Evolutionary conservation across 2,329 filamentous ascomycete species (phyloP).

Genomic region (Alternaria metachromatica): DNA sequence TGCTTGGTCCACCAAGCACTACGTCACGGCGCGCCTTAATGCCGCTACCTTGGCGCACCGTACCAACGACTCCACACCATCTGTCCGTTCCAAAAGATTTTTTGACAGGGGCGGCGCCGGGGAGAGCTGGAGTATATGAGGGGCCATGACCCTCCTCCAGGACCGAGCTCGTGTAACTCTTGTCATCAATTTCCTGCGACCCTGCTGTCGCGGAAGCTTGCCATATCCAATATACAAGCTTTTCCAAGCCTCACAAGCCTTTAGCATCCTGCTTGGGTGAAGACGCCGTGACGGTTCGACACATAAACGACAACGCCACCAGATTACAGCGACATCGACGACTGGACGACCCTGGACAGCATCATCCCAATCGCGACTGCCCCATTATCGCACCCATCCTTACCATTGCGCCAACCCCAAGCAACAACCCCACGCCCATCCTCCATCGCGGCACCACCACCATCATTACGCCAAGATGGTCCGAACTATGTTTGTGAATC

Average conservation of each 20-base stretch:
- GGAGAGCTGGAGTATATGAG: constrained; percentile 9
- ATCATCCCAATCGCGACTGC: constrained; percentile 10
- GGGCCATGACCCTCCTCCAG: not conserved
- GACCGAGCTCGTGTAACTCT: not conserved
- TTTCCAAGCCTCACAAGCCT: constrained; percentile 34
- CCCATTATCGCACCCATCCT: not conserved
- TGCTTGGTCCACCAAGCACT: constrained; percentile 10
- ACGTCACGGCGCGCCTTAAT: constrained; percentile 22
- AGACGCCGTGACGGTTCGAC: constrained; percentile 23
- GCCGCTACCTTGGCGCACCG: constrained; percentile 10
- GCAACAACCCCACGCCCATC: constrained; percentile 13
- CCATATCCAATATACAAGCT: constrained; percentile 30
- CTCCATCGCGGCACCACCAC: constrained; percentile 4
- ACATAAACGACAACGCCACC: constrained; percentile 1
- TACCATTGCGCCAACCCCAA: constrained; percentile 18
- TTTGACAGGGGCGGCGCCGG: not conserved
- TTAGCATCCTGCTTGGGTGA: constrained; percentile 28
- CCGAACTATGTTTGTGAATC: constrained; percentile 52
- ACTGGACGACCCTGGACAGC: constrained; percentile 6
- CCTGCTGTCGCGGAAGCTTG: constrained; percentile 4
- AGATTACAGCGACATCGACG: constrained; percentile 1
- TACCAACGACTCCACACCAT: constrained; percentile 12
- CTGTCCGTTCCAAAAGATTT: constrained; percentile 9
- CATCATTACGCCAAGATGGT: constrained; percentile 42
- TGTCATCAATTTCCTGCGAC: not conserved